Evolutionary conservation across 1,139 yeast species (phyloP), one percentile per base, ranked within the genome.

Genomic region (Yamadazyma diddensiae): DNA sequence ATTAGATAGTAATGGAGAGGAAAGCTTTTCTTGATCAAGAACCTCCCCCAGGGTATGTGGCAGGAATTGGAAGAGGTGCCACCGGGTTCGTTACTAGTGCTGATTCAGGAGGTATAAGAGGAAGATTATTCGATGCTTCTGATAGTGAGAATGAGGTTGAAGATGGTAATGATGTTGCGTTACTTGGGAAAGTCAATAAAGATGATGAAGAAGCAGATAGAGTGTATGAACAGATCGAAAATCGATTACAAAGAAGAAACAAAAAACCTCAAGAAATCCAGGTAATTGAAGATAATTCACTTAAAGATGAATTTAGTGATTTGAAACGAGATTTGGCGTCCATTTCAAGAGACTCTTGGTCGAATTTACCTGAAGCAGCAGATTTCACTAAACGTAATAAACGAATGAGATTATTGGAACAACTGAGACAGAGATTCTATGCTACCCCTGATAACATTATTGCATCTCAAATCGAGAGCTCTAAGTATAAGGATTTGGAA

Each of bases 51-150:
- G 95, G 95, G 5, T 92, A 92, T 53, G 75, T 88, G 24, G 84
- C 97, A 2, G 98, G 98, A 20, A 62, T 88, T 6, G 98, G 97
- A 0, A 69, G 98, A 52, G 98, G 98, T 12, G 98, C 97, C 2
- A 77, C 86, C 0, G 97, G 97, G 1, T 90, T 90, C 55, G 79
- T 92, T 0, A 85, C 95, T 0, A 73, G 87, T 38, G 84, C 92
- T 2, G 94, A 83, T 44, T 60, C 82, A n/a, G 84, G 82, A 1
- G 65, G 72, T 2, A 54, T 62, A 22, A 52, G 62, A 16, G 21
- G 31, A n/a, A 25, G 42, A 20, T 36, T 28, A 7, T 45, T 45
- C 6, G 69, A 63, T 15, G 45, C 58, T 5, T 55, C 59, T 30
- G 60, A 53, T 16, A 65, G 55, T 11, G 62, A 54, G 5, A 59